Base-by-base conservation (phyloP, 78 protist species). In the Protostelium mycophagum region DNA sequence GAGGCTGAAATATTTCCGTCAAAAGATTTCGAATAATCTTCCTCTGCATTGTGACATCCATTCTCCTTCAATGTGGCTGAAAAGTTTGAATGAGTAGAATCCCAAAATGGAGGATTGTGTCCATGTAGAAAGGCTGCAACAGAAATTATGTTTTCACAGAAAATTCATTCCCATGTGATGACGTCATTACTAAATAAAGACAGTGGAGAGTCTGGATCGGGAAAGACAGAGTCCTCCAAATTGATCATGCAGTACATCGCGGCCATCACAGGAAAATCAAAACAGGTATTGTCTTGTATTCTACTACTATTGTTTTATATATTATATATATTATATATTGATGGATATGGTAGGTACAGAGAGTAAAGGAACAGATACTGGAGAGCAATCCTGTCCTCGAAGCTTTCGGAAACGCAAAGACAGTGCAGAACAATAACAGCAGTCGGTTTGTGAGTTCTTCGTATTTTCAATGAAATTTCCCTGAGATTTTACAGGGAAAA, bases 391-490 rank as follows among this genome's bases (percentile, higher is more conserved):
- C 98, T n/a, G 35, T 96, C 28, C 90, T 96, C 28, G 98, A 96
- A 38, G 97, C 98, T n/a, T 97, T 97, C 91, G 99, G 99, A 36
- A 98, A 98, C 94, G 99, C 99, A 1, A 97, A 96, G 93, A 98
- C 99, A 36, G 86, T 96, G 51, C 90, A 97, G 38, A 98, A 98
- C 94, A 95, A 98, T 96, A 98, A 98, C 93, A 96, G 98, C 23
- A 91, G 96, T 0, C 97, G 99, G 84, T 98, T 98, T 87, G 98
- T 91, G 36, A 93, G 89, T 84, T 93, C 87, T 36, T 86, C 90
- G 91, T 91, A 88, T 84, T 86, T 93, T 36, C 95, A 85, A 51
- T 51, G 73, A 51, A 51, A 51, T 16, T 51, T 16, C 28, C 37
- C 16, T 29, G 73, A 86, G 28, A n/a, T 31, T 23, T 0, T 36